Evolutionary conservation across 1,284 basidiomycete genomes (phyloP).

Genomic region (Cutaneotrichosporon sp.): DNA sequence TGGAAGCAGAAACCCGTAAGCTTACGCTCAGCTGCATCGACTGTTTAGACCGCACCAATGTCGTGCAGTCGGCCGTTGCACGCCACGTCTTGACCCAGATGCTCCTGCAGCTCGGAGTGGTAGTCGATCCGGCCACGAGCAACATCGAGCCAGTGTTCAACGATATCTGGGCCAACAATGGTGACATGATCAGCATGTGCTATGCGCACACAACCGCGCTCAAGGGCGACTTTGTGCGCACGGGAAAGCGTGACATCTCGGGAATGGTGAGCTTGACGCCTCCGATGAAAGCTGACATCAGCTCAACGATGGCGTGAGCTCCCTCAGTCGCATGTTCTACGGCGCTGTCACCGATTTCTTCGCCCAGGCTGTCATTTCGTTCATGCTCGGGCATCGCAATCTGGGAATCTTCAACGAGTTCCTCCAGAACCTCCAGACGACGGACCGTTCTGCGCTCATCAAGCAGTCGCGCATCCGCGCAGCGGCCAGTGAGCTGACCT

Average conservation of each 20-base stretch:
- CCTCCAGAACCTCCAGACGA: slow-evolving; percentile 73
- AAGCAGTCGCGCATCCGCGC: slow-evolving; percentile 79
- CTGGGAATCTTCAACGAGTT: slow-evolving; percentile 86
- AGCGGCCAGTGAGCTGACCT: slow-evolving; percentile 60
- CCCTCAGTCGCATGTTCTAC: slow-evolving; percentile 64
- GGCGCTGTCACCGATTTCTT: slow-evolving; percentile 84
- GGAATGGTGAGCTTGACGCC: slow-evolving; percentile 62
- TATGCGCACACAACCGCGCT: slow-evolving; percentile 60
- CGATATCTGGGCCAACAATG: slow-evolving; percentile 74
- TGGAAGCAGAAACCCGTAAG: not conserved
- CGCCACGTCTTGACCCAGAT: slow-evolving; percentile 74
- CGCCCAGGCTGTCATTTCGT: slow-evolving; percentile 89
- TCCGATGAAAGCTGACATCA: slow-evolving; percentile 4
- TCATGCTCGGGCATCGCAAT: slow-evolving; percentile 76
- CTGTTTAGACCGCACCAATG: slow-evolving; percentile 83
- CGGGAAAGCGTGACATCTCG: slow-evolving; percentile 84
- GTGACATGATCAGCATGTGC: slow-evolving; percentile 42
- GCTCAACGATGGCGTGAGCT: slow-evolving; percentile 80
- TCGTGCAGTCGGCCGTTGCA: slow-evolving; percentile 84
- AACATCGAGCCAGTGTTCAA: slow-evolving; percentile 79
- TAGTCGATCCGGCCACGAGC: slow-evolving; percentile 26
- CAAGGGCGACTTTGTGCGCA: slow-evolving; percentile 96
- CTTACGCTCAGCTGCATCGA: slow-evolving; percentile 77
- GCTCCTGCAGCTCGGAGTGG: slow-evolving; percentile 64
- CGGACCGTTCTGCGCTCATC: slow-evolving; percentile 82